Evolutionary conservation across 192 early-diverging fungal genomes (phyloP).

Genomic region (Glomus cerebriforme): DNA sequence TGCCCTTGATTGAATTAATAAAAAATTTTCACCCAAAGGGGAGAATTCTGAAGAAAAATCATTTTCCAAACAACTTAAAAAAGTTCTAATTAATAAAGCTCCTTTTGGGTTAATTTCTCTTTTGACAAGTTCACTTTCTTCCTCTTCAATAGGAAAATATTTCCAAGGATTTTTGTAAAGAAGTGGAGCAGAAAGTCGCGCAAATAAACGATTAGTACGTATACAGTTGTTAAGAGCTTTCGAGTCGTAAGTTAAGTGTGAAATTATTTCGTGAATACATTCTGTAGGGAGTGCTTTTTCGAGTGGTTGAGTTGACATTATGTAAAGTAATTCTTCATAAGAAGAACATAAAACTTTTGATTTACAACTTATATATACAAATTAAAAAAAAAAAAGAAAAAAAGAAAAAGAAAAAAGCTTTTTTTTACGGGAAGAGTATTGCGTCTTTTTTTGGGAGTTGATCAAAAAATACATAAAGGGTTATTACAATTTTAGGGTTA

Average conservation of each 20-base stretch:
- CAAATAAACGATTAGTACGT: slow-evolving; percentile 26
- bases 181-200: slow-evolving; percentile 20
- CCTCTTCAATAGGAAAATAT: slow-evolving; percentile 20
- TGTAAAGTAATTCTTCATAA: background rate
- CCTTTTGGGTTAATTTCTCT: slow-evolving; percentile 15
- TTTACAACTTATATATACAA: too few relatives aligned
- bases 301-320: slow-evolving; percentile 12
- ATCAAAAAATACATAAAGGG: background rate
- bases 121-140: slow-evolving; percentile 17
- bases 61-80: slow-evolving; percentile 6
- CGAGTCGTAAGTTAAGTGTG: background rate
- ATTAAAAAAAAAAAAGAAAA: too few relatives aligned
- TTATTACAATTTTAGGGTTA: background rate
- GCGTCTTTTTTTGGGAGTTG: background rate
- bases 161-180: slow-evolving; percentile 29
- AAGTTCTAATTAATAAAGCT: slow-evolving; percentile 14
- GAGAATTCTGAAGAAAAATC: background rate
- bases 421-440: background rate
- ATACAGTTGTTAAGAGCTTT: slow-evolving; percentile 18
- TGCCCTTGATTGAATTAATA: background rate
- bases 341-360: too few relatives aligned
- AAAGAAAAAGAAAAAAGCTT: too few relatives aligned
- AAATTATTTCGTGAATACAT: slow-evolving; percentile 31
- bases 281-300: slow-evolving; percentile 13
- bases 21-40: background rate